Evolutionary conservation across 192 early-diverging fungal species (phyloP).

Genomic region (Lobosporangium transversale): DNA sequence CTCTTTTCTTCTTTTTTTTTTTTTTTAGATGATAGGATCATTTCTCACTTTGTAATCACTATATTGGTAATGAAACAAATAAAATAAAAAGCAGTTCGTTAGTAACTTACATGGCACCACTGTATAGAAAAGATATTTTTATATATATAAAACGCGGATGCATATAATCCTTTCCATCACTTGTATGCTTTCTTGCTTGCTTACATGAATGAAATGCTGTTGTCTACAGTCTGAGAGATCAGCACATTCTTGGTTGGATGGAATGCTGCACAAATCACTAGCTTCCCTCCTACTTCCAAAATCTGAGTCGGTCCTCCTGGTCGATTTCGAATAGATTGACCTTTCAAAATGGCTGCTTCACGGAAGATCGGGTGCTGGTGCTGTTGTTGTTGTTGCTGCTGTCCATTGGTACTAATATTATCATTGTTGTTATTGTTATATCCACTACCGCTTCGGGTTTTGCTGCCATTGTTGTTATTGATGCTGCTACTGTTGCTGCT

Average conservation of each 20-base stretch:
- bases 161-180: too few species aligned
- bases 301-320: slow-evolving; percentile 22
- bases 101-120: not conserved
- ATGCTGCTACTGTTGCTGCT: not conserved
- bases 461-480: not conserved
- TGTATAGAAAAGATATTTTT: not conserved
- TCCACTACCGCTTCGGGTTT: too few species aligned
- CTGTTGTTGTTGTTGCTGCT: not conserved
- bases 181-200: not conserved
- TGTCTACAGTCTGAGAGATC: slow-evolving; percentile 12
- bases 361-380: slow-evolving; percentile 8
- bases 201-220: slow-evolving; percentile 26
- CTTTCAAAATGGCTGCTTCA: not conserved
- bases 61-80: not conserved
- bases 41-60: slow-evolving; percentile 17
- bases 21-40: slow-evolving; percentile 6
- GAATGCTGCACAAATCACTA: slow-evolving; percentile 17
- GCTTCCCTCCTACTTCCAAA: slow-evolving; percentile 7
- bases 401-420: not conserved
- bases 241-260: slow-evolving; percentile 32
- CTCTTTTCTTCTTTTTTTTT: not conserved
- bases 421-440: not conserved
- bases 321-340: too few species aligned
- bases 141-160: too few species aligned
- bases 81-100: slow-evolving; percentile 4